These are phyloP conservation scores for Aspergillus ochraceoroseus DNA, from an alignment of 2,329 filamentous ascomycete genomes.

Conservation along the genomic window DNA sequence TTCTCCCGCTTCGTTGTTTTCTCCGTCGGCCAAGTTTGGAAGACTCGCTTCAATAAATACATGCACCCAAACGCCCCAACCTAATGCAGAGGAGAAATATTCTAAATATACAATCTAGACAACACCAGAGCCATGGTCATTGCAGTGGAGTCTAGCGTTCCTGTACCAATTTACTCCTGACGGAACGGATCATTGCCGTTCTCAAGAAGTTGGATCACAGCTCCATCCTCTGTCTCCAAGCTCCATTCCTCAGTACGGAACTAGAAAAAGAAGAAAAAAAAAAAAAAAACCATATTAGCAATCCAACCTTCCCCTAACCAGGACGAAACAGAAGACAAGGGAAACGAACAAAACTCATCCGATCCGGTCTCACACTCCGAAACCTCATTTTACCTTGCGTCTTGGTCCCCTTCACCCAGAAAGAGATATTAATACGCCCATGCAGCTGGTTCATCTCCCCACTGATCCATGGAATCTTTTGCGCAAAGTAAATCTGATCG, in stretches of 20 bases:
- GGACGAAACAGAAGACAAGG: constrained; percentile 1
- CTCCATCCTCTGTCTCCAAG: constrained; percentile 62
- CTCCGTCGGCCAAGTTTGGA: neutral
- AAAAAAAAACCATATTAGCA: constrained; percentile 2
- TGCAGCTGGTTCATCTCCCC: constrained; percentile 91
- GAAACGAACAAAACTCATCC: constrained; percentile 54
- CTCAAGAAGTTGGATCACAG: constrained; percentile 69
- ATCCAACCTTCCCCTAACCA: neutral
- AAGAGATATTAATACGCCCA: constrained; percentile 80
- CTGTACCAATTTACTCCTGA: constrained; percentile 44
- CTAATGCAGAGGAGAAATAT: constrained; percentile 11
- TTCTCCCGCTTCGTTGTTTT: neutral
- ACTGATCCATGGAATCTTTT: constrained; percentile 75
- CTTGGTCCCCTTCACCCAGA: constrained; percentile 77
- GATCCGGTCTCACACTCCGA: constrained; percentile 64
- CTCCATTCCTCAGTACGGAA: constrained; percentile 93
- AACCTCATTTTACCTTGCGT: constrained; percentile 72
- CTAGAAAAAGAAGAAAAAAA: constrained; percentile 42
- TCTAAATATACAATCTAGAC: constrained; percentile 10
- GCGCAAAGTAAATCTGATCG: constrained; percentile 77
- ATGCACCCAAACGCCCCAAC: constrained; percentile 13
- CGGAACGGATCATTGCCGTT: constrained; percentile 65
- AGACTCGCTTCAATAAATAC: constrained; percentile 6
- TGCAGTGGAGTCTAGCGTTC: constrained; percentile 26
- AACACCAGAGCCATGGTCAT: neutral